Evolutionary conservation across 345 rosid species (phyloP), one percentile per base, ranked within the genome.

Genomic region (Ricinus communis): DNA sequence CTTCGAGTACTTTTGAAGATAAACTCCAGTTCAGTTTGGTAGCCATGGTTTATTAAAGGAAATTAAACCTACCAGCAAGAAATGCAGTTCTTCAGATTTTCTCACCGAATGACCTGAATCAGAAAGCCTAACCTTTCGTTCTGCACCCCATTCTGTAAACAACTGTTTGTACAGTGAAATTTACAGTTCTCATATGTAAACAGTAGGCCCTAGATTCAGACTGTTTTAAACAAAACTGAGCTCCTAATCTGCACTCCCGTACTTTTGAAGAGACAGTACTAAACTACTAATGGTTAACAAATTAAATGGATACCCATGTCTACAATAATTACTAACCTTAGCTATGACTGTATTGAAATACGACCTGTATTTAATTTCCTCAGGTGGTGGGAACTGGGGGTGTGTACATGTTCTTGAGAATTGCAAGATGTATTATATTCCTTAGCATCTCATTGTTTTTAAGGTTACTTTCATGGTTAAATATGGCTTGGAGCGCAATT

Each of bases 171-270:
- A 57, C 30, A 45, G 65, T 69, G 18, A 45, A 57, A 69, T 40
- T 38, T 33, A 28, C 65, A 27, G 31, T 27, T 13, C 21, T 27
- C 30, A 66, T 72, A 70, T 74, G 63, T 40, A 47, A 78, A 56
- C 62, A 50, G 38, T 40, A 54, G 43, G 43, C 56, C 50, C 68
- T 58, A 51, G 27, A 58, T 62, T 40, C 69, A 66, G 75, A 36
- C 16, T 62, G 50, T 33, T 36, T 69, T 69, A 60, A 73, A 52
- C 38, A 25, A 5, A 43, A 45, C 28, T 69, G 43, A 28, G 40
- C 21, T 54, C 38, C 36, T 6, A 16, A 54, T 62, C 47, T 43
- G 47, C 47, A 43, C 5, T 43, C 14, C 43, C 31, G 63, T 31
- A 15, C 22, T 33, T 7, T 27, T 57, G 0, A 15, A 15, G 45